Percentiles rank a stretch among this genome's conserved stretches.
Conservation (phyloP, 2,329 filamentous ascomycete genomes). For the Pseudogymnoascus sp. region DNA sequence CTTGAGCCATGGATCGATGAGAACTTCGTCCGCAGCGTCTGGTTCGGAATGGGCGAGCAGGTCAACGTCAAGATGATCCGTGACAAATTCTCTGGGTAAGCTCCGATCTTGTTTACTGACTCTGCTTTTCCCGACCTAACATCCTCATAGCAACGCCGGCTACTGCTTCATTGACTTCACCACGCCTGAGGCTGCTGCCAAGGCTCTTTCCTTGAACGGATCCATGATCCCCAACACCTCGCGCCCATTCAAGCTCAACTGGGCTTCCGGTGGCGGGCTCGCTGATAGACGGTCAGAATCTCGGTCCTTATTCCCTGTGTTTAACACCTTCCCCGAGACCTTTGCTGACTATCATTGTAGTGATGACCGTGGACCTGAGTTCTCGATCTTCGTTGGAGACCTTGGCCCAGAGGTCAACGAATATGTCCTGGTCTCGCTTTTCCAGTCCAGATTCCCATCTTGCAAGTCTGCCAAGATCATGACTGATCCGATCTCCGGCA, state of each 20-base stretch:
- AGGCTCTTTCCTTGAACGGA: constrained; percentile 85
- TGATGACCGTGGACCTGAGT: constrained; percentile 93
- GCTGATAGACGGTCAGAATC: constrained; percentile 74
- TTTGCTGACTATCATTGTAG: constrained; percentile 37
- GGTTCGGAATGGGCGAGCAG: constrained; percentile 79
- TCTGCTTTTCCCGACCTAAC: constrained; percentile 12
- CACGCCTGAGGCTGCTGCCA: constrained; percentile 73
- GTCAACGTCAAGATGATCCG: constrained; percentile 99
- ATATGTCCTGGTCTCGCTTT: constrained; percentile 92
- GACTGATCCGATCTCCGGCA: constrained; percentile 95
- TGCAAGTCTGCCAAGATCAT: constrained; percentile 99
- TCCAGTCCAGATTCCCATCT: constrained; percentile 90
- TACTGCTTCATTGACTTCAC: constrained; percentile 98
- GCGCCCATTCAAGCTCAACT: constrained; percentile 97
- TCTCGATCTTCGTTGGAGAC: constrained; percentile 95
- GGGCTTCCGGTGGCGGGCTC: constrained; percentile 92
- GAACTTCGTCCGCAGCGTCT: constrained; percentile 94
- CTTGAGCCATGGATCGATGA: constrained; percentile 99
- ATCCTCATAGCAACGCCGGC: constrained; percentile 66
- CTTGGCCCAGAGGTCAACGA: constrained; percentile 98
- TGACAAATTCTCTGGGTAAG: constrained; percentile 95
- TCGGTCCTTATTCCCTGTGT: constrained; percentile 23
- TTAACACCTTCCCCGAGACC: constrained; percentile 10
- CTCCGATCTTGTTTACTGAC: constrained; percentile 10
- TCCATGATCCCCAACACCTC: constrained; percentile 86